Evolutionary conservation across 2,329 filamentous ascomycete species (phyloP).

Genomic region (Epichloe gansuensis): DNA sequence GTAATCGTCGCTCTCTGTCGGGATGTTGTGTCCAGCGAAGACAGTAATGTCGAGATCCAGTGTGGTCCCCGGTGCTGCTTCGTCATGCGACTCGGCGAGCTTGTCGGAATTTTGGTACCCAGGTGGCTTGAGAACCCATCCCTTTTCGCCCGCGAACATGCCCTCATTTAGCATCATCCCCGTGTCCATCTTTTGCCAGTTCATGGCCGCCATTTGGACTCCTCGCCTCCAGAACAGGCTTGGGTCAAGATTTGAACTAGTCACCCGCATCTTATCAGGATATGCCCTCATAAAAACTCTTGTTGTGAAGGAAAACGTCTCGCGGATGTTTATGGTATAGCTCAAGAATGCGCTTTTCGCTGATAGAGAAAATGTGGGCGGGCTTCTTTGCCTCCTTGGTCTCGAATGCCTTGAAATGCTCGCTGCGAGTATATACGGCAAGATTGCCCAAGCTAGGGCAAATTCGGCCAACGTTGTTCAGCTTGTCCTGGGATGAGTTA

Average conservation of each 20-base stretch:
- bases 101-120: conserved; percentile 50
- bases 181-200: conserved; percentile 92
- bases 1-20: conserved; percentile 19
- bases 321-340: conserved; percentile 50
- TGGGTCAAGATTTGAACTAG: conserved; percentile 91
- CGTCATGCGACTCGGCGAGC: conserved; percentile 27
- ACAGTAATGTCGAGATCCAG: conserved; percentile 61
- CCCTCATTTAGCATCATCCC: conserved; percentile 95
- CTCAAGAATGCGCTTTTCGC: conserved; percentile 60
- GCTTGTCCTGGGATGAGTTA: conserved; percentile 11
- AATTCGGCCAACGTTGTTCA: conserved; percentile 45
- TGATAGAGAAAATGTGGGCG: conserved; percentile 75
- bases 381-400: conserved; percentile 49
- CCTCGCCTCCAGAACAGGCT: conserved; percentile 84
- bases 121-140: conserved; percentile 76
- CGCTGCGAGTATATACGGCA: conserved; percentile 78
- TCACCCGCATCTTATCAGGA: conserved; percentile 64
- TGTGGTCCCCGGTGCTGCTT: conserved; percentile 35
- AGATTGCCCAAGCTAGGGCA: conserved; percentile 60
- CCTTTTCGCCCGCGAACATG: conserved; percentile 81
- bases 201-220: conserved; percentile 95
- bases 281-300: conserved; percentile 87
- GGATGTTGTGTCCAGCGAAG: conserved; percentile 62
- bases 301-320: conserved; percentile 78
- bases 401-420: conserved; percentile 63